A percentile compares a stretch with the other conserved stretches of the same genome.
Evolutionary conservation across 306 rosid species (phyloP).

Genomic region (Prunus campanulata): DNA sequence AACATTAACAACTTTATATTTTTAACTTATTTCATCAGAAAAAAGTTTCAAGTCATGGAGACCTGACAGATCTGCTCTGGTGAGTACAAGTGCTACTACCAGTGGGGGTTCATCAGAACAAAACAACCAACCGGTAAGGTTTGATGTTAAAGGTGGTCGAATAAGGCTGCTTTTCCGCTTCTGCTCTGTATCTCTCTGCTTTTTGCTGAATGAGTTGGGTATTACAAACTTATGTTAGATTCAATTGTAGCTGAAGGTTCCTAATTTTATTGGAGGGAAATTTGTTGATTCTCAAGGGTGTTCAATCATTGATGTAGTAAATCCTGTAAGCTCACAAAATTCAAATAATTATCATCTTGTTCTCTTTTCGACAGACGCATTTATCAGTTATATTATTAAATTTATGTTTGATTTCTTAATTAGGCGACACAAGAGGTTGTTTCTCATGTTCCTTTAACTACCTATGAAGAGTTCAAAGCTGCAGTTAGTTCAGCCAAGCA

Average conservation of each 20-base stretch:
- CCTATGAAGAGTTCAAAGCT: constrained; percentile 70
- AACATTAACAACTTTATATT: neutral
- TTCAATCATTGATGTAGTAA: constrained; percentile 46
- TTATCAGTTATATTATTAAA: constrained; percentile 17
- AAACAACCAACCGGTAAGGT: constrained; percentile 53
- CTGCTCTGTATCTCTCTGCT: constrained; percentile 11
- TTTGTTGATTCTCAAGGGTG: constrained; percentile 50
- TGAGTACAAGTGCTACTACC: constrained; percentile 33
- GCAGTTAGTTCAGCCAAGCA: constrained; percentile 75
- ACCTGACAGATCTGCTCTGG: constrained; percentile 36
- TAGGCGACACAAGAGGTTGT: constrained; percentile 86
- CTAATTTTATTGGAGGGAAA: constrained; percentile 68
- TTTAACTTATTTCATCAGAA: constrained; percentile 38
- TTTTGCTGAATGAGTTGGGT: constrained; percentile 11
- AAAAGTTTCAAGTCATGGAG: constrained; percentile 61
- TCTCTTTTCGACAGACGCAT: constrained; percentile 8
- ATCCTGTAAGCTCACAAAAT: constrained; percentile 56
- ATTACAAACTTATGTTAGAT: constrained; percentile 26
- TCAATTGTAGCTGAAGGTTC: constrained; percentile 60
- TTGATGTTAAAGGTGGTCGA: constrained; percentile 14
- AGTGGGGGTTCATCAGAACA: constrained; percentile 29
- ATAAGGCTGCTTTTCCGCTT: constrained; percentile 10
- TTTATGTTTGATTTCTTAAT: constrained; percentile 22
- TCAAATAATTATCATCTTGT: constrained; percentile 8
- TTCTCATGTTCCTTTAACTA: constrained; percentile 63